These are phyloP conservation scores for Fusarium dlaminii DNA, from an alignment of 2,329 filamentous ascomycete genomes.

Conservation along the genomic window DNA sequence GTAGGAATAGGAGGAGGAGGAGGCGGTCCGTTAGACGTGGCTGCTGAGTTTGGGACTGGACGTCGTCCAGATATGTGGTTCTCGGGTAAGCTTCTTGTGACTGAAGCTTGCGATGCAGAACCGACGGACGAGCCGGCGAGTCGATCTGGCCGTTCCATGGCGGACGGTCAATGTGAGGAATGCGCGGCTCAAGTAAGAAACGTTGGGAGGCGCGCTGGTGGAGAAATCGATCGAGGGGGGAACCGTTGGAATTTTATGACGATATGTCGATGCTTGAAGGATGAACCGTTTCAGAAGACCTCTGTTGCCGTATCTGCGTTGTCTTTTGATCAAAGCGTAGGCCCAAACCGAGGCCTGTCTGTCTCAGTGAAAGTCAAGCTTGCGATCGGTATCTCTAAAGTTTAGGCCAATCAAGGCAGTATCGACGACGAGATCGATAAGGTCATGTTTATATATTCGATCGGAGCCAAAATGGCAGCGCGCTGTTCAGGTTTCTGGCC, in stretches of 20 bases:
- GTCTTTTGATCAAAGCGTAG: conserved; percentile 35
- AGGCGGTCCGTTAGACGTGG: conserved; percentile 53
- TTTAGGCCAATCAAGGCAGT: conserved; percentile 47
- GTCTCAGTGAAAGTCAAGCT: conserved; percentile 37
- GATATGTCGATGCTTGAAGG: conserved; percentile 34
- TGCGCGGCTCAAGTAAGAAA: conserved; percentile 32
- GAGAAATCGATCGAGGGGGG: conserved; percentile 35
- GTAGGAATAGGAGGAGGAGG: conserved; percentile 58
- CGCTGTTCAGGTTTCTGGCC: conserved; percentile 28
- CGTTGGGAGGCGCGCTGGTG: conserved; percentile 31
- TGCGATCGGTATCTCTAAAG: conserved; percentile 20
- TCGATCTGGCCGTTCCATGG: conserved; percentile 51
- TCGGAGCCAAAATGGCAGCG: conserved; percentile 37
- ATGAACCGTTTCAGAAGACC: conserved; percentile 46
- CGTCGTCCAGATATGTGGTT: conserved; percentile 52
- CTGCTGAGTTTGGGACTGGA: conserved; percentile 50
- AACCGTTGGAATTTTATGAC: conserved; percentile 31
- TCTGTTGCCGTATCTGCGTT: conserved; percentile 38
- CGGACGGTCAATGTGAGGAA: conserved; percentile 28
- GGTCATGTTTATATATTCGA: conserved; percentile 45
- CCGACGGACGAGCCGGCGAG: conserved; percentile 39
- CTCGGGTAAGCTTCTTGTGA: conserved; percentile 52
- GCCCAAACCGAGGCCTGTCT: conserved; percentile 30
- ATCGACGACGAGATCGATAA: conserved; percentile 41
- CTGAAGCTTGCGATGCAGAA: conserved; percentile 38